Percentiles rank a stretch among this genome's conserved stretches.
Evolutionary conservation across 768 basidiomycete species (phyloP).

Genomic region (Mycena crocata): DNA sequence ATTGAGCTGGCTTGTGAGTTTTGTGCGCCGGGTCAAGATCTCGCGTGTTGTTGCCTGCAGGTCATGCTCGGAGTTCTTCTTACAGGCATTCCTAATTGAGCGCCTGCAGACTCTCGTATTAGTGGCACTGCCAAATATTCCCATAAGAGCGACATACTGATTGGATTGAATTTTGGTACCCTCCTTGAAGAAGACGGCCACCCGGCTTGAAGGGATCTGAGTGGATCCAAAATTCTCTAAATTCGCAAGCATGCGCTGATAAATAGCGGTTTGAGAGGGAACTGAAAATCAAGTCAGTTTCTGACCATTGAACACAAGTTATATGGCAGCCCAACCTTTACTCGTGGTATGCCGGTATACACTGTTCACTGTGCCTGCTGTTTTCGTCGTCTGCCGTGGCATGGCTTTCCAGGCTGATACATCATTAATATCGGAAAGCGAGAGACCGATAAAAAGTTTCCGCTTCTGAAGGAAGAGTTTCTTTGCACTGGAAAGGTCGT

Average conservation of each 20-base stretch:
- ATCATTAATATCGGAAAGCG: not conserved
- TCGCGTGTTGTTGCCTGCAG: not conserved
- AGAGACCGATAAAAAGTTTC: not conserved
- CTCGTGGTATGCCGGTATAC: not conserved
- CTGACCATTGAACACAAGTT: not conserved
- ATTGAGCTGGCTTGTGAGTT: not conserved
- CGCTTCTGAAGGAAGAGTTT: not conserved
- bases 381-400: not conserved
- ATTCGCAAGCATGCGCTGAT: not conserved
- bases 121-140: not conserved
- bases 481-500: not conserved
- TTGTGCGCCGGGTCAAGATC: not conserved
- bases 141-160: not conserved
- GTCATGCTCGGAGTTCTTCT: not conserved
- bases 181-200: not conserved
- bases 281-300: not conserved
- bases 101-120: not conserved
- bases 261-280: conserved; percentile 4
- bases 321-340: not conserved
- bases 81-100: not conserved
- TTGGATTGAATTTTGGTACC: not conserved
- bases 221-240: conserved; percentile 5
- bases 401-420: not conserved
- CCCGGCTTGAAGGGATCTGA: not conserved
- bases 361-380: not conserved